Percentiles rank a stretch among this genome's conserved stretches.
phyloP scores from a whole-genome alignment of 164 flowering plant species.

The Euptelea pleiosperma region DNA sequence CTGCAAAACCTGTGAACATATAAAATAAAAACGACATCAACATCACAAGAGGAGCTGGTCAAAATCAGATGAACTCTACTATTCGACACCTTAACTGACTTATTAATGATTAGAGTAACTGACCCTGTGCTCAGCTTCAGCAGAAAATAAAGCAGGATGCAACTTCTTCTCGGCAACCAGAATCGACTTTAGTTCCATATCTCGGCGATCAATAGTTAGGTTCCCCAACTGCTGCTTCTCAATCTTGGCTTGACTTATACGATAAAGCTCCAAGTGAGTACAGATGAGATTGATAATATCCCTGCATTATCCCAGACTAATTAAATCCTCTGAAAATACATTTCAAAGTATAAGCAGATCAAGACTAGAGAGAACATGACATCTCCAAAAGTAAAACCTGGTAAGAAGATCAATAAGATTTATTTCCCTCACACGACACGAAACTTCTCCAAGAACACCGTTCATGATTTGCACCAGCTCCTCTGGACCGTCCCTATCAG shows the following conservation, averaged over 20 bases:
- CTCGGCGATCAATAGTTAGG: slow-evolving; percentile 49
- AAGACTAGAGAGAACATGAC: background rate
- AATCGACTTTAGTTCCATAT: slow-evolving; percentile 52
- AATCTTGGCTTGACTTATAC: slow-evolving; percentile 59
- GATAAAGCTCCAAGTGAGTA: slow-evolving; percentile 78
- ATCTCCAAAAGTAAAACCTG: slow-evolving; percentile 46
- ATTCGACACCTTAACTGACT: background rate
- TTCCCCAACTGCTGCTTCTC: slow-evolving; percentile 37
- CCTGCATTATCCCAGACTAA: slow-evolving; percentile 45
- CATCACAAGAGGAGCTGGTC: slow-evolving; percentile 2
- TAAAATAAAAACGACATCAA: slow-evolving; percentile 2
- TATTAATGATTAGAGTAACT: slow-evolving; percentile 6
- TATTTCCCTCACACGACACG: slow-evolving; percentile 72
- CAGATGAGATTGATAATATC: slow-evolving; percentile 70
- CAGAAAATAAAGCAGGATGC: slow-evolving; percentile 93
- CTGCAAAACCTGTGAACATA: slow-evolving; percentile 74
- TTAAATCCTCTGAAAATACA: slow-evolving; percentile 11
- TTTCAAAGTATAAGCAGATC: slow-evolving; percentile 4
- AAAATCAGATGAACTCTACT: slow-evolving; percentile 1
- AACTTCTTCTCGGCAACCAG: slow-evolving; percentile 80
- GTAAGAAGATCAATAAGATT: slow-evolving; percentile 90
- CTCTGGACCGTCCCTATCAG: slow-evolving; percentile 92
- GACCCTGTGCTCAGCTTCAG: slow-evolving; percentile 96
- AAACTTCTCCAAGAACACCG: slow-evolving; percentile 80
- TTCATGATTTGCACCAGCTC: slow-evolving; percentile 79